Evolutionary conservation across 495 filamentous ascomycete species (phyloP).

Genomic region (Beverwykella pulmonaria): DNA sequence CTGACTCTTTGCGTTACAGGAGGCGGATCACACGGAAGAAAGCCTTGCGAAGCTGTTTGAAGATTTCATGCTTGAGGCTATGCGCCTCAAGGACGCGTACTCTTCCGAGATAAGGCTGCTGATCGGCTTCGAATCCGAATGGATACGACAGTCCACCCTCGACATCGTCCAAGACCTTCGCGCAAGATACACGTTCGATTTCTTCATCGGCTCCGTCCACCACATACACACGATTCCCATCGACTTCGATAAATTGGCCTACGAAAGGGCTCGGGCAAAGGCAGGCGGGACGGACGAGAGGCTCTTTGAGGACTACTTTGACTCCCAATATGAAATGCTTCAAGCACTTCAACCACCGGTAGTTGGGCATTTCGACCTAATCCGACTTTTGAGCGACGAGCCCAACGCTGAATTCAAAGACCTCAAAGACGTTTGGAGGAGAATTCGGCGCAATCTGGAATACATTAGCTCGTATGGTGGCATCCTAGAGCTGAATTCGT

Average conservation of each 20-base stretch:
- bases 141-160: conserved; percentile 72
- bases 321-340: conserved; percentile 83
- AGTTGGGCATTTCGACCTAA: conserved; percentile 92
- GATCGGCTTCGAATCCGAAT: conserved; percentile 91
- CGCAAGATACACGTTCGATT: conserved; percentile 67
- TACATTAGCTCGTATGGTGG: conserved; percentile 73
- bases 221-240: conserved; percentile 85
- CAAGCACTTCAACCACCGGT: conserved; percentile 70
- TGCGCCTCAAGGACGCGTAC: conserved; percentile 71
- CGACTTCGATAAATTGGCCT: conserved; percentile 75
- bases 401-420: conserved; percentile 59
- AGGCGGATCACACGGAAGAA: conserved; percentile 22
- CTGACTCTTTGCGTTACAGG: conserved; percentile 10
- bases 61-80: conserved; percentile 71
- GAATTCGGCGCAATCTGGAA: conserved; percentile 71
- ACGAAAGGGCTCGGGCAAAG: conserved; percentile 60
- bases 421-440: conserved; percentile 68
- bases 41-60: conserved; percentile 61
- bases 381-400: conserved; percentile 74
- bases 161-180: conserved; percentile 62
- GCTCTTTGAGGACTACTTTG: conserved; percentile 81
- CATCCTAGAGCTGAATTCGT: conserved; percentile 84
- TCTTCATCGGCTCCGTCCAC: conserved; percentile 90
- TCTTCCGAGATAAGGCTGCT: conserved; percentile 72
- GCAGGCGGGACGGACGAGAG: conserved; percentile 68